Conservation (phyloP, 441 rosid genomes). For the Cnidoscolus chayamansa region DNA sequence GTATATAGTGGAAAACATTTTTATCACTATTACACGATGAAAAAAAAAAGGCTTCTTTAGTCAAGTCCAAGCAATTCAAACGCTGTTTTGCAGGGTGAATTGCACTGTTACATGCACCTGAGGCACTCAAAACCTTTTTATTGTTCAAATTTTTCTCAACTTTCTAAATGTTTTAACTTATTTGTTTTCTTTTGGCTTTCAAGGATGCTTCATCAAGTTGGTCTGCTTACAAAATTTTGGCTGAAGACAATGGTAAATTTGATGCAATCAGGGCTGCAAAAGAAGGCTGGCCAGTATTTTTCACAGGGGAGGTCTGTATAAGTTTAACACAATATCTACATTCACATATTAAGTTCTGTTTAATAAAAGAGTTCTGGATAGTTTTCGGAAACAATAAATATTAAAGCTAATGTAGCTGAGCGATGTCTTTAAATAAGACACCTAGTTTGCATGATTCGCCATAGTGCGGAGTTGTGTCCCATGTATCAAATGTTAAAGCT, state of each 20-base stretch:
- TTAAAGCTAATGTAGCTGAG: neutral
- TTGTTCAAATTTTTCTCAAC: neutral
- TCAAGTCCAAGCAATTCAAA: constrained; percentile 2
- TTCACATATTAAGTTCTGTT: neutral
- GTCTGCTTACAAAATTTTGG: constrained; percentile 68
- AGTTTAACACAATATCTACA: constrained; percentile 7
- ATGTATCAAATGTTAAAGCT: neutral
- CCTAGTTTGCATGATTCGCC: neutral
- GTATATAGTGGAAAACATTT: neutral
- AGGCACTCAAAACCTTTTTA: neutral
- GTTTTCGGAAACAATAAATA: neutral
- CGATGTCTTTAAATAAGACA: neutral
- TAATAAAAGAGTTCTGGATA: neutral
- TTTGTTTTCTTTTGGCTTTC: neutral
- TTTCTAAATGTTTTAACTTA: neutral
- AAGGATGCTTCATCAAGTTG: constrained; percentile 82
- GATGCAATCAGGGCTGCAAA: constrained; percentile 63
- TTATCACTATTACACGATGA: neutral
- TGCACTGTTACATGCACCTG: neutral
- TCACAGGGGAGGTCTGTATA: constrained; percentile 77
- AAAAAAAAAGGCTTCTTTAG: neutral
- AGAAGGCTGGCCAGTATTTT: constrained; percentile 65
- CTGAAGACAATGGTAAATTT: constrained; percentile 44
- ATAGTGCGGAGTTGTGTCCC: neutral
- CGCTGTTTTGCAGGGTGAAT: neutral